phyloP scores from a whole-genome alignment of 305 asterid species.

The Fraxinus sp. region DNA sequence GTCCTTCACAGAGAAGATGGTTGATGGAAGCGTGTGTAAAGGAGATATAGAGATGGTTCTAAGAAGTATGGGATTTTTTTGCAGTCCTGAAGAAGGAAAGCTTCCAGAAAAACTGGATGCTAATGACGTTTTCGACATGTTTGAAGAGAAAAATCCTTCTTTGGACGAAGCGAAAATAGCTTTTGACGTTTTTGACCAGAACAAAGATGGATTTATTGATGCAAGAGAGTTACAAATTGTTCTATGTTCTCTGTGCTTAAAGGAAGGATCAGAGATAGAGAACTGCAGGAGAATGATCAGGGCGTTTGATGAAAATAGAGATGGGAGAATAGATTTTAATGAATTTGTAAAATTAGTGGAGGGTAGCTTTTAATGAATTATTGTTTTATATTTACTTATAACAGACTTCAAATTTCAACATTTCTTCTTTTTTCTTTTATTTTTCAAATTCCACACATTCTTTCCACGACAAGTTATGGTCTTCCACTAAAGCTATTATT shows the following conservation, averaged over 20 bases:
- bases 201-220: constrained; percentile 65
- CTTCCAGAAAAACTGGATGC: constrained; percentile 31
- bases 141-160: constrained; percentile 45
- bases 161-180: constrained; percentile 55
- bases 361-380: constrained; percentile 22
- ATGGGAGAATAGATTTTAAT: constrained; percentile 50
- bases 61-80: constrained; percentile 36
- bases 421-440: neutral
- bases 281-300: constrained; percentile 57
- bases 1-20: neutral
- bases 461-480: neutral
- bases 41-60: constrained; percentile 39
- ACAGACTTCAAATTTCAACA: neutral
- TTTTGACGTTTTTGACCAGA: constrained; percentile 57
- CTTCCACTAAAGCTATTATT: neutral
- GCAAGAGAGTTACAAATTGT: constrained; percentile 55
- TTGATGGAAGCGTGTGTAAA: constrained; percentile 22
- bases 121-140: constrained; percentile 27
- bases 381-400: neutral
- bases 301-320: constrained; percentile 50
- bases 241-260: constrained; percentile 43
- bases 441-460: neutral
- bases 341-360: constrained; percentile 57
- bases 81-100: constrained; percentile 21
- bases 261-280: constrained; percentile 41